These are phyloP conservation scores for Blastosporella zonata DNA, from an alignment of 1,284 basidiomycete genomes.

Conservation along the genomic window DNA sequence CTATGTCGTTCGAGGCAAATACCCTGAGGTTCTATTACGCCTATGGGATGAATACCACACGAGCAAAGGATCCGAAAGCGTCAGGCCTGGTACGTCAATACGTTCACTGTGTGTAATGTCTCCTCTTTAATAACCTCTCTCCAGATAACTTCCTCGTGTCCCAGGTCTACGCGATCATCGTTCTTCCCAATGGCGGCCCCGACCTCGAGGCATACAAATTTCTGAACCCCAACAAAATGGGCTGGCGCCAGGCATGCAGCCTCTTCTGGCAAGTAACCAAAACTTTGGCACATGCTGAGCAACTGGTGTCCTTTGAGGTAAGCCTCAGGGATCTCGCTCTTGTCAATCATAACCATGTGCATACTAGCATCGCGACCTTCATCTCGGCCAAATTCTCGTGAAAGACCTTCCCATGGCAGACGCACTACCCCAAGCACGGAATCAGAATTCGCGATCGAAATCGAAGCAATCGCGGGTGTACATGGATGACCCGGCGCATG, in stretches of 20 bases:
- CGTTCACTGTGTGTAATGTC: not conserved
- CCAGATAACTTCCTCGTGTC: constrained; percentile 69
- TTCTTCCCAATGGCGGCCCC: constrained; percentile 84
- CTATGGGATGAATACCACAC: constrained; percentile 86
- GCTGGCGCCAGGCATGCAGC: constrained; percentile 85
- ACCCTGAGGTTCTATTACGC: constrained; percentile 74
- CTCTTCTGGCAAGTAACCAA: constrained; percentile 90
- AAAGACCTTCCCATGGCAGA: constrained; percentile 41
- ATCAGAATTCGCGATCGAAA: constrained; percentile 27
- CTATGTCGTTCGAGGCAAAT: constrained; percentile 82
- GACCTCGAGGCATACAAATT: constrained; percentile 87
- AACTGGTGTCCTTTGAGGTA: constrained; percentile 83
- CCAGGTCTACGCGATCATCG: constrained; percentile 86
- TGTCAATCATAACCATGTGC: constrained; percentile 1
- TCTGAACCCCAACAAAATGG: constrained; percentile 42
- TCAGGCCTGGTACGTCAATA: constrained; percentile 70
- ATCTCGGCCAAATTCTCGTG: constrained; percentile 97
- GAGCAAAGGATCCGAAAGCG: constrained; percentile 75
- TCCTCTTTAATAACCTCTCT: not conserved
- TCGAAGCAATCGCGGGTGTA: constrained; percentile 28
- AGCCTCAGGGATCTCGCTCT: constrained; percentile 18
- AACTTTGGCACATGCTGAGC: constrained; percentile 77
- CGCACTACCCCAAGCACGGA: constrained; percentile 28
- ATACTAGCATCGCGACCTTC: constrained; percentile 88
- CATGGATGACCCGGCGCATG: constrained; percentile 61